Evolutionary conservation across 2,329 filamentous ascomycete species (phyloP), one percentile per base, ranked within the genome.

Genomic region (Fusarium floridanum): DNA sequence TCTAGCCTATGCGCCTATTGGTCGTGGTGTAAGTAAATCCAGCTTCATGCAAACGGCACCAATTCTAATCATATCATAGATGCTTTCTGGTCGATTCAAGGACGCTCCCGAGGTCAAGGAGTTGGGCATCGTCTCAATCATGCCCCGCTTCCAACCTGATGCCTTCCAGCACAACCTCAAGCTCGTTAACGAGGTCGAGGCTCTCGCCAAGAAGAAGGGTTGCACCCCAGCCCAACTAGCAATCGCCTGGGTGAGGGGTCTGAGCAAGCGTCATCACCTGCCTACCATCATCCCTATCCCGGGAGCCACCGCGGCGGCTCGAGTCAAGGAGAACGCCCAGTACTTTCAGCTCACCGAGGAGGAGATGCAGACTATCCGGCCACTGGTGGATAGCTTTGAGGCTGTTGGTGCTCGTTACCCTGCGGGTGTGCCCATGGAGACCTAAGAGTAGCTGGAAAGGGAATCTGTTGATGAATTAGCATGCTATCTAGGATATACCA

Each of bases 1-100:
- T 57, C 83, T 94, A 39, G 92, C 92, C 0, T 95, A 95, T 82
- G 92, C 91, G 53, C 93, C 94, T 1, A 85, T 95, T 0, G 91
- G 93, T 6, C 85, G 89, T 29, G 87, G 88, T 2, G 84, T 85
- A 80, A 77, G 83, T 80, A 10, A 57, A 61, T 27, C 12, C 27
- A 27, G n/a, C 32, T 34, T 22, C 12, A 11, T 17, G 6, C 22
- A 16, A 43, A 45, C 6, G 4, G 17, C 27, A 17, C 10, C n/a
- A 6, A 20, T 41, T 34, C 76, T 80, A 64, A 78, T 53, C 24
- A 6, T 10, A 34, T 14, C 14, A 5, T 34, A 82, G 80, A 73
- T 82, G 36, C 80, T 83, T 36, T 73, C 80, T 10, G 80, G 81
- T 3, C 71, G 66, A 12, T 78, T 81, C 72, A 77, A 68, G 60